Percentiles rank a stretch among this genome's conserved stretches.
Evolutionary conservation across 148 eudicot species (phyloP).

Genomic region (Nepenthes gracilis): DNA sequence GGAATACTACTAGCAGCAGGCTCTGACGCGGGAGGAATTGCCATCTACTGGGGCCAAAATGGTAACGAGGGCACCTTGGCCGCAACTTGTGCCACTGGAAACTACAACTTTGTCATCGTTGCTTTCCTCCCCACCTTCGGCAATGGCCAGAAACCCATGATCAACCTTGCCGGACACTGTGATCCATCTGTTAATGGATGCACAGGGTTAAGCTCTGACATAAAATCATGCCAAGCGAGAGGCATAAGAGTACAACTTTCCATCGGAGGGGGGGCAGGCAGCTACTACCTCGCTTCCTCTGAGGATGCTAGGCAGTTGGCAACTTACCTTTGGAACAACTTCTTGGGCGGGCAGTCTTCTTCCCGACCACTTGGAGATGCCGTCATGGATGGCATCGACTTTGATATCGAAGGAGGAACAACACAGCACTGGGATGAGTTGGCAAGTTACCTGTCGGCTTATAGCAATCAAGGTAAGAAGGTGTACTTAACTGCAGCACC

Average conservation of each 20-base stretch:
- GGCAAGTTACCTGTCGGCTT: constrained; percentile 17
- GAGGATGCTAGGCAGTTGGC: constrained; percentile 28
- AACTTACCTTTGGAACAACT: constrained; percentile 35
- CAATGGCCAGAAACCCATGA: constrained; percentile 33
- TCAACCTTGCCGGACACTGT: constrained; percentile 83
- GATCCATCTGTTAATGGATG: constrained; percentile 24
- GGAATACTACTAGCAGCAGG: no score
- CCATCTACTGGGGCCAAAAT: constrained; percentile 78
- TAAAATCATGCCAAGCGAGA: constrained; percentile 12
- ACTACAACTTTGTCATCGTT: constrained; percentile 38
- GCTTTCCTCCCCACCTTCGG: constrained; percentile 55
- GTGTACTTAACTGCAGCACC: constrained; percentile 26
- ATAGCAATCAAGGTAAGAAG: constrained; percentile 6
- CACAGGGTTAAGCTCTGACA: constrained; percentile 6
- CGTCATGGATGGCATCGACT: constrained; percentile 42
- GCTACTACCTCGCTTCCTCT: constrained; percentile 18
- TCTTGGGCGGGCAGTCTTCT: constrained; percentile 22
- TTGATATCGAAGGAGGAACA: constrained; percentile 44
- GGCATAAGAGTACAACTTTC: constrained; percentile 20
- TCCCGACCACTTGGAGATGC: constrained; percentile 28
- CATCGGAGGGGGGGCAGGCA: constrained; percentile 17
- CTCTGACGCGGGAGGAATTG: constrained; percentile 24
- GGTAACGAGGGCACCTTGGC: constrained; percentile 40
- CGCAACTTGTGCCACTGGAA: constrained; percentile 41
- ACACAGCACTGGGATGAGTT: constrained; percentile 27